A percentile compares a stretch with the other conserved stretches of the same genome.
Evolutionary conservation across 1,284 basidiomycete species (phyloP).

Genomic region (Cryptococcus maquisensis): DNA sequence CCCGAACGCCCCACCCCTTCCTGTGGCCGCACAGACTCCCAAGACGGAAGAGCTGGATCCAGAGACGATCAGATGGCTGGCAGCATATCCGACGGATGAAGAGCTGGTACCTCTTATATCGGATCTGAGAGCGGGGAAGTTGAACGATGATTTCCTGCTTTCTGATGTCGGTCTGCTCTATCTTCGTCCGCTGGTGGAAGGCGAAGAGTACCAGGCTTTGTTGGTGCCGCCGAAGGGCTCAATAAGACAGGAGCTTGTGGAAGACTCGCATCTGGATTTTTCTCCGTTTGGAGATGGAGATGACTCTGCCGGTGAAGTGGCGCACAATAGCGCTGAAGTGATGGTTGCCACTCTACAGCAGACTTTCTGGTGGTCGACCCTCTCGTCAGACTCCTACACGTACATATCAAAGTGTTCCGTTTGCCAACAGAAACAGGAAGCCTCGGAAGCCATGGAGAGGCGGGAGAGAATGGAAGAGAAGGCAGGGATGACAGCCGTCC

Average conservation of each 20-base stretch:
- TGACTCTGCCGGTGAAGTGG: neutral
- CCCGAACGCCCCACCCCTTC: slow-evolving; percentile 5
- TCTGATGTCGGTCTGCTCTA: slow-evolving; percentile 36
- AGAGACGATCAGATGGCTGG: slow-evolving; percentile 33
- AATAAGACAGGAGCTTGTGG: slow-evolving; percentile 26
- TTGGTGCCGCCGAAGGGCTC: slow-evolving; percentile 31
- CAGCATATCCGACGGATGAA: slow-evolving; percentile 26
- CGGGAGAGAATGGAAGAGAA: neutral
- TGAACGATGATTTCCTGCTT: slow-evolving; percentile 33
- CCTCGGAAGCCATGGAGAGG: neutral
- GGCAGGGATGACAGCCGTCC: slow-evolving; percentile 9
- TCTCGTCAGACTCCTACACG: slow-evolving; percentile 20
- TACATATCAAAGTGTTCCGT: slow-evolving; percentile 16
- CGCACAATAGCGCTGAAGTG: slow-evolving; percentile 15
- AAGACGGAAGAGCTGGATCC: slow-evolving; percentile 18
- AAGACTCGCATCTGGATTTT: slow-evolving; percentile 27
- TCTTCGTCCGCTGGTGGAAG: slow-evolving; percentile 16
- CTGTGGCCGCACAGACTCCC: neutral
- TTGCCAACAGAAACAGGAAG: slow-evolving; percentile 9
- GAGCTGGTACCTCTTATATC: slow-evolving; percentile 30
- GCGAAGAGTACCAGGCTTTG: slow-evolving; percentile 17
- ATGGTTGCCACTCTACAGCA: slow-evolving; percentile 20
- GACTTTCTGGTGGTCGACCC: slow-evolving; percentile 36
- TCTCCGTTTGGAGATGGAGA: neutral
- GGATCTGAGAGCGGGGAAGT: slow-evolving; percentile 12